Evolutionary conservation across 805 yeast genomes (phyloP).

Genomic region (Metschnikowia arizonensis): DNA sequence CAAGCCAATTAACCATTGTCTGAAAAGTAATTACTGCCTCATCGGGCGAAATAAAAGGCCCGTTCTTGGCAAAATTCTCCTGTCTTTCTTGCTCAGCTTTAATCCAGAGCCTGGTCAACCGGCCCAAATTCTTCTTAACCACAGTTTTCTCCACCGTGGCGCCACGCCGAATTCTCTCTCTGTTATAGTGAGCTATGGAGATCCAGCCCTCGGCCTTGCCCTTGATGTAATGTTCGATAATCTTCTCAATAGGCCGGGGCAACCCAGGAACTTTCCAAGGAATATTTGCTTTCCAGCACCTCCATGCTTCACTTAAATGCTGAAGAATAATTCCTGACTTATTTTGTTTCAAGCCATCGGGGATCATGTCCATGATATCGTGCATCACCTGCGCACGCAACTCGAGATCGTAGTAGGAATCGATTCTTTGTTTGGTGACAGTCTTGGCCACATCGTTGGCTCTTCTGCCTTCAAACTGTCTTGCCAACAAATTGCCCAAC

Average conservation of each 20-base stretch:
- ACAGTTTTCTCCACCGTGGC: constrained; percentile 91
- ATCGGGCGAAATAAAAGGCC: constrained; percentile 80
- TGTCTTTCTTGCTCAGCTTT: constrained; percentile 91
- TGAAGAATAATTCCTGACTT: constrained; percentile 85
- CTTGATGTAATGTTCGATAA: constrained; percentile 83
- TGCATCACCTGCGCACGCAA: constrained; percentile 91
- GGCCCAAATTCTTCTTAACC: constrained; percentile 87
- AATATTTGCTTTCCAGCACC: constrained; percentile 98
- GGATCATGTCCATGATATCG: constrained; percentile 95
- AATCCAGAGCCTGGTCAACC: constrained; percentile 88
- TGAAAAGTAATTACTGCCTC: constrained; percentile 86
- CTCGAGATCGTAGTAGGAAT: constrained; percentile 91
- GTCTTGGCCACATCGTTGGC: constrained; percentile 90
- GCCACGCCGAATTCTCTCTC: constrained; percentile 87
- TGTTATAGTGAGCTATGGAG: constrained; percentile 84
- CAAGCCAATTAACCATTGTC: constrained; percentile 90
- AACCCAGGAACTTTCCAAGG: constrained; percentile 98
- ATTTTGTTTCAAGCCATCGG: constrained; percentile 84
- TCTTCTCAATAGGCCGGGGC: constrained; percentile 83
- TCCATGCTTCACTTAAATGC: constrained; percentile 97
- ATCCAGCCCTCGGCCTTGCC: constrained; percentile 98
- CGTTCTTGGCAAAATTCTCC: constrained; percentile 69
- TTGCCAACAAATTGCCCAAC: constrained; percentile 84
- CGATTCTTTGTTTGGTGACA: constrained; percentile 91
- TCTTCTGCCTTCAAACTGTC: constrained; percentile 95